Conservation (phyloP, 192 early-diverging fungal genomes). For the Coemansia sp. region DNA sequence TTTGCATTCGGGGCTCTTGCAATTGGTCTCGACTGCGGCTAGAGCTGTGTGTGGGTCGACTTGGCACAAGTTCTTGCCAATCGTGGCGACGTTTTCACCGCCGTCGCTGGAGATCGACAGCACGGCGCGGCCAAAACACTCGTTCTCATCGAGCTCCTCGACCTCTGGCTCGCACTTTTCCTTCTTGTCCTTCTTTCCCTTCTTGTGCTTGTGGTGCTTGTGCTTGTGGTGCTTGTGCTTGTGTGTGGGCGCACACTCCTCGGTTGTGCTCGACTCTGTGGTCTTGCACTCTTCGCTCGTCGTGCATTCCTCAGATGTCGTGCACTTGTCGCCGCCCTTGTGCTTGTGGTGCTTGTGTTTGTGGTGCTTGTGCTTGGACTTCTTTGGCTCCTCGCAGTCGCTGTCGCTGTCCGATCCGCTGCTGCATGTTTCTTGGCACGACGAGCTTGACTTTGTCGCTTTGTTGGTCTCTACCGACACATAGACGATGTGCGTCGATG, state of each 20-base stretch:
- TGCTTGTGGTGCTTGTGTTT: constrained; percentile 11
- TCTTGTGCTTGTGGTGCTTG: constrained; percentile 27
- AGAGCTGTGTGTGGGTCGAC: constrained; percentile 21
- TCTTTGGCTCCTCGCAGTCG: constrained; percentile 16
- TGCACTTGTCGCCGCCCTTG: constrained; percentile 3
- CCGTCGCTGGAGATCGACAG: constrained; percentile 31
- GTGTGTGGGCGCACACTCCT: constrained; percentile 13
- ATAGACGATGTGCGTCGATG: constrained; percentile 35
- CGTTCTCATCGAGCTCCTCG: constrained; percentile 15
- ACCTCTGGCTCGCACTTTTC: constrained; percentile 5
- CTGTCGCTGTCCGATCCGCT: constrained; percentile 18
- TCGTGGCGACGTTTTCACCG: constrained; percentile 23
- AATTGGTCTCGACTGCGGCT: constrained; percentile 24
- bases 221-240: constrained; percentile 36
- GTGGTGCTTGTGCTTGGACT: constrained; percentile 25
- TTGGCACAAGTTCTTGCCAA: constrained; percentile 42
- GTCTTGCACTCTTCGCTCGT: constrained; percentile 11
- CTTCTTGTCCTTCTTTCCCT: constrained; percentile 7
- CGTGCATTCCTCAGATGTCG: background rate
- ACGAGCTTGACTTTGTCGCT: background rate
- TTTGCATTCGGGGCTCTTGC: constrained; percentile 1
- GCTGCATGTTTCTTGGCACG: constrained; percentile 2
- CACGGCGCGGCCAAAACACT: constrained; percentile 45
- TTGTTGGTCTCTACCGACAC: constrained; percentile 45
- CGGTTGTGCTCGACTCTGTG: background rate